Percentiles rank a stretch among this genome's conserved stretches.
Evolutionary conservation across 495 filamentous ascomycete genomes (phyloP).

Genomic region (Penicillium subrubescens): DNA sequence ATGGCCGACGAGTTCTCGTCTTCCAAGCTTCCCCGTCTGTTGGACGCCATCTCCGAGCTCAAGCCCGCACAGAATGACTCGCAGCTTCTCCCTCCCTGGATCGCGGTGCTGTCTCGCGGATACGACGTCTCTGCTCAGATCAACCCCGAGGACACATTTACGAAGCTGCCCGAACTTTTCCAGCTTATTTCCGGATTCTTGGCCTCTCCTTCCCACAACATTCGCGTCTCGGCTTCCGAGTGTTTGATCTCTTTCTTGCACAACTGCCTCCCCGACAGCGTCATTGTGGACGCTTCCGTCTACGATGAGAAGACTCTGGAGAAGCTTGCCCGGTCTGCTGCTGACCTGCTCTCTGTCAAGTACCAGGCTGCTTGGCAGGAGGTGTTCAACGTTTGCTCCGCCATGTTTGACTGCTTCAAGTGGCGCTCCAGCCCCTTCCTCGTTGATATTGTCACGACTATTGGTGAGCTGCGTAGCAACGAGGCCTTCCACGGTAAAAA

Average conservation of each 20-base stretch:
- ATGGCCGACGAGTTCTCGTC: constrained; percentile 86
- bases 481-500: constrained; percentile 93
- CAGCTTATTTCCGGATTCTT: constrained; percentile 75
- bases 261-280: constrained; percentile 78
- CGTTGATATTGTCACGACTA: constrained; percentile 66
- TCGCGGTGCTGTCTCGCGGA: constrained; percentile 88
- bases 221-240: constrained; percentile 89
- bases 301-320: constrained; percentile 84
- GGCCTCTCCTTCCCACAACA: constrained; percentile 84
- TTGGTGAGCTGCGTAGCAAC: constrained; percentile 87
- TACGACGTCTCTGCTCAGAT: constrained; percentile 93
- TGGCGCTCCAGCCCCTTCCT: constrained; percentile 83
- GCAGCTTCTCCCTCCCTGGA: constrained; percentile 91
- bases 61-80: constrained; percentile 89
- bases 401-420: constrained; percentile 81
- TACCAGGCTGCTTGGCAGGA: constrained; percentile 96
- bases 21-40: constrained; percentile 81
- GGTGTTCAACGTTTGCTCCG: constrained; percentile 86
- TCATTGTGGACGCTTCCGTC: constrained; percentile 82
- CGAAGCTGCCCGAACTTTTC: constrained; percentile 82
- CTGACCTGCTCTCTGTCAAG: constrained; percentile 78
- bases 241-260: constrained; percentile 89
- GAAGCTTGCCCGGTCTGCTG: constrained; percentile 67
- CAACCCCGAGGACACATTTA: constrained; percentile 81
- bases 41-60: constrained; percentile 85